phyloP scores from a whole-genome alignment of 306 rosid genomes.

The Lotus japonicus region DNA sequence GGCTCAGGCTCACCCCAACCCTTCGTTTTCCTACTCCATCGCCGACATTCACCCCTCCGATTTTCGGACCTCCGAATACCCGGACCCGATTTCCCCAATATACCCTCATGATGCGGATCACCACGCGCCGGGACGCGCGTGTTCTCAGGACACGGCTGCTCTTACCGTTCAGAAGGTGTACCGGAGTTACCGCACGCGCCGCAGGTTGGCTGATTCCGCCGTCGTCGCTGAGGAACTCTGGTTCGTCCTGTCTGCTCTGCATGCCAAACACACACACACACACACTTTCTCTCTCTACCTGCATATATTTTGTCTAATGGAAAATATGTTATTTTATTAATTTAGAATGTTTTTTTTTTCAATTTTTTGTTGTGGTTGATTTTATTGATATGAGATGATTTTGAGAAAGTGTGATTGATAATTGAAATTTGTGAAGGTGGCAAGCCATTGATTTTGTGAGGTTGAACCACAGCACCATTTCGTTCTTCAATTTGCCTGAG shows the following conservation, averaged over 20 bases:
- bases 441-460: slow-evolving; percentile 67
- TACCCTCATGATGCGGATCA: neutral
- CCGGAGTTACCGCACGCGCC: slow-evolving; percentile 86
- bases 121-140: slow-evolving; percentile 9
- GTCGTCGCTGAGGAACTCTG: slow-evolving; percentile 89
- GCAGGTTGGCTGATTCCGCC: slow-evolving; percentile 89
- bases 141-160: slow-evolving; percentile 39
- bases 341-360: neutral
- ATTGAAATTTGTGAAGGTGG: slow-evolving; percentile 58
- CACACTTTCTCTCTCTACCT: neutral
- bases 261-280: neutral
- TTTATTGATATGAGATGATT: too few species aligned
- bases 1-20: slow-evolving; percentile 11
- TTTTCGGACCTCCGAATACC: slow-evolving; percentile 15
- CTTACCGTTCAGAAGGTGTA: slow-evolving; percentile 66
- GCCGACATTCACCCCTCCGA: slow-evolving; percentile 6
- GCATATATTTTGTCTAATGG: neutral
- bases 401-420: neutral
- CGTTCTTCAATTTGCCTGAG: slow-evolving; percentile 79
- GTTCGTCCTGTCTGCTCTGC: slow-evolving; percentile 25
- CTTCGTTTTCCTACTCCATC: neutral
- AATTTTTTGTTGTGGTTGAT: too few species aligned
- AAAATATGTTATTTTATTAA: neutral
- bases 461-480: slow-evolving; percentile 67
- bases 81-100: neutral